phyloP scores from a whole-genome alignment of 192 early-diverging fungal species.

The Lobosporangium transversale region DNA sequence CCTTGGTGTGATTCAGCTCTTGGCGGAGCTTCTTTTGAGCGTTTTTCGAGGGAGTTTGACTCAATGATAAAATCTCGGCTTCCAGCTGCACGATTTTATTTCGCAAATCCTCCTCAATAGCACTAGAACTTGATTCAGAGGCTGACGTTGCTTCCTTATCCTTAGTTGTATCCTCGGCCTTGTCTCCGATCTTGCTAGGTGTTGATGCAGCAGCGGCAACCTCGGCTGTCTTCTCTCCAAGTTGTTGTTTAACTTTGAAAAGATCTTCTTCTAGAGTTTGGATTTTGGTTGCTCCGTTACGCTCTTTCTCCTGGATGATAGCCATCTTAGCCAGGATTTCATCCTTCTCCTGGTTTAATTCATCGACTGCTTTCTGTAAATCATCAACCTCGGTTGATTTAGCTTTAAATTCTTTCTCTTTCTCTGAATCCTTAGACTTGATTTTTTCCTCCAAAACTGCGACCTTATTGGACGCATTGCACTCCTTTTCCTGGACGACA shows the following conservation, averaged over 20 bases:
- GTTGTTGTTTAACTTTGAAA: conserved; percentile 10
- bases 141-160: not conserved
- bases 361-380: conserved; percentile 7
- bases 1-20: conserved; percentile 45
- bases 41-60: conserved; percentile 41
- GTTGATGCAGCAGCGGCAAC: not conserved
- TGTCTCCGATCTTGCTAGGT: not conserved
- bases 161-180: not conserved
- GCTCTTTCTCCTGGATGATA: conserved; percentile 28
- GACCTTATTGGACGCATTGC: conserved; percentile 8
- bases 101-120: conserved; percentile 16
- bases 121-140: not conserved
- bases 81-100: conserved; percentile 30
- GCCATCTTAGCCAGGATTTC: conserved; percentile 30
- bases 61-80: conserved; percentile 26
- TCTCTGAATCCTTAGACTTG: not conserved
- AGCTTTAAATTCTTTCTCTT: conserved; percentile 5
- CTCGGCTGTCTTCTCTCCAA: conserved; percentile 6
- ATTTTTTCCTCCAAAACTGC: conserved; percentile 8
- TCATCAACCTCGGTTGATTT: conserved; percentile 12
- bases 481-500: conserved; percentile 33
- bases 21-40: conserved; percentile 47
- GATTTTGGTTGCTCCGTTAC: conserved; percentile 10
- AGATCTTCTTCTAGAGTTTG: conserved; percentile 25
- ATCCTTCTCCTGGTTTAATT: conserved; percentile 14